phyloP scores from a whole-genome alignment of 164 flowering plant species.

The Umbilicus rupestris region DNA sequence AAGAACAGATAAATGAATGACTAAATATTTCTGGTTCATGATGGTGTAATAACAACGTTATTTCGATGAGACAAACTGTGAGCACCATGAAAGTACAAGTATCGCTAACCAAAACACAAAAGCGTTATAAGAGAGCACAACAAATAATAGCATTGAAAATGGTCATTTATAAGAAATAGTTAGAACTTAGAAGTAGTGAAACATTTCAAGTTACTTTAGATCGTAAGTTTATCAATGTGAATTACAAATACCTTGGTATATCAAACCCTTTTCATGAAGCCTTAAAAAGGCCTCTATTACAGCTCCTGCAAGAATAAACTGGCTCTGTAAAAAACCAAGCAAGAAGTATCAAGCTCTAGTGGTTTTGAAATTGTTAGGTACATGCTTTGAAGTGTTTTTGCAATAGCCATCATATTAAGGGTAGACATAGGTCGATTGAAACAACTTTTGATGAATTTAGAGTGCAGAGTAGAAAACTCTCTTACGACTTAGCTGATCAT shows the following conservation, averaged over 20 bases:
- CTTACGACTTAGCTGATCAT: conserved; percentile 98
- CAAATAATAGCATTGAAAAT: neutral
- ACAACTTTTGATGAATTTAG: neutral
- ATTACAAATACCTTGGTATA: conserved; percentile 65
- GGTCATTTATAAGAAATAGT: neutral
- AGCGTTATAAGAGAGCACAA: neutral
- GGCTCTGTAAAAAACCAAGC: conserved; percentile 16
- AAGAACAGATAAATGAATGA: conserved; percentile 12
- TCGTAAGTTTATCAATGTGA: neutral
- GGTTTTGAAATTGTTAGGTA: neutral
- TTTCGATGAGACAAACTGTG: neutral
- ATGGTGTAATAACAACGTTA: neutral
- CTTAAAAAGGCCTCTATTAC: conserved; percentile 82
- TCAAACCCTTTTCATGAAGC: conserved; percentile 90
- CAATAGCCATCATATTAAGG: neutral
- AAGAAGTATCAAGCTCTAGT: conserved; percentile 7
- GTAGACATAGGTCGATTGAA: neutral
- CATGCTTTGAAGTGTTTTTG: neutral
- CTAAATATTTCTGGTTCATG: neutral
- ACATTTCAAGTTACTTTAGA: neutral
- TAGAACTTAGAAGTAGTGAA: neutral
- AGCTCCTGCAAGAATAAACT: conserved; percentile 55
- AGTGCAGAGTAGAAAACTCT: conserved; percentile 18
- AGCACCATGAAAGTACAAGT: neutral
- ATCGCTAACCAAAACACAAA: neutral